phyloP scores from a whole-genome alignment of 2,329 filamentous ascomycete genomes.

The Cladosporium sp. region DNA sequence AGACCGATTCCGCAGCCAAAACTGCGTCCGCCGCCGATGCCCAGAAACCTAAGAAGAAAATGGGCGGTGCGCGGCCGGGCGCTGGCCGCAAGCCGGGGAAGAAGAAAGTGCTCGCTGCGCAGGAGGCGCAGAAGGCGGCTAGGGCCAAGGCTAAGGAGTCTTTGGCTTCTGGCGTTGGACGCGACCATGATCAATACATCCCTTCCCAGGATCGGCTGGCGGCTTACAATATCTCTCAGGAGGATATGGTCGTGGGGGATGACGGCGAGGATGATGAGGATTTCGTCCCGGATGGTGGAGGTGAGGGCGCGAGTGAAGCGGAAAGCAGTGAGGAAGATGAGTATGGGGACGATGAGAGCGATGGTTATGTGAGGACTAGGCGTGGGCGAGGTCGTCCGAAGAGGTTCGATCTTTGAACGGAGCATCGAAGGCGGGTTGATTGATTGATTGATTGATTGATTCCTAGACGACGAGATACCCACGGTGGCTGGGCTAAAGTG shows the following conservation, averaged over 20 bases:
- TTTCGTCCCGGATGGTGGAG: background rate
- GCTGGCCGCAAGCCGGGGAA: slow-evolving; percentile 14
- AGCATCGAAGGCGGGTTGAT: background rate
- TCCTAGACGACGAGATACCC: too few relatives aligned
- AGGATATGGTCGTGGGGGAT: slow-evolving; percentile 4
- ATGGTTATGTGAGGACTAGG: background rate
- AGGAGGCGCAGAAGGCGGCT: background rate
- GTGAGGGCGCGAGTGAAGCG: background rate
- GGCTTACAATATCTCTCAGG: slow-evolving; percentile 13
- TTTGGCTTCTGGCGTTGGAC: background rate
- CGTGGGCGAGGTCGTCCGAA: background rate
- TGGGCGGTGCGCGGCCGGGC: slow-evolving; percentile 12
- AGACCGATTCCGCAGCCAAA: slow-evolving; percentile 10
- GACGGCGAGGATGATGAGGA: slow-evolving; percentile 16
- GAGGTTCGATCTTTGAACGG: background rate
- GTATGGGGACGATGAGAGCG: background rate
- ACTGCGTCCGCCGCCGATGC: background rate
- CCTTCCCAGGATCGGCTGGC: slow-evolving; percentile 12
- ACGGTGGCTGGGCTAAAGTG: too few relatives aligned
- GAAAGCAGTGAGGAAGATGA: slow-evolving; percentile 6
- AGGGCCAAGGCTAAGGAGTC: background rate
- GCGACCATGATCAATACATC: background rate
- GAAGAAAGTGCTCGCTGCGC: background rate
- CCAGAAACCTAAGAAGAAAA: slow-evolving; percentile 3
- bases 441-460: too few relatives aligned